Evolutionary conservation across 495 filamentous ascomycete genomes (phyloP).

Genomic region (Coniosporium apollinis): DNA sequence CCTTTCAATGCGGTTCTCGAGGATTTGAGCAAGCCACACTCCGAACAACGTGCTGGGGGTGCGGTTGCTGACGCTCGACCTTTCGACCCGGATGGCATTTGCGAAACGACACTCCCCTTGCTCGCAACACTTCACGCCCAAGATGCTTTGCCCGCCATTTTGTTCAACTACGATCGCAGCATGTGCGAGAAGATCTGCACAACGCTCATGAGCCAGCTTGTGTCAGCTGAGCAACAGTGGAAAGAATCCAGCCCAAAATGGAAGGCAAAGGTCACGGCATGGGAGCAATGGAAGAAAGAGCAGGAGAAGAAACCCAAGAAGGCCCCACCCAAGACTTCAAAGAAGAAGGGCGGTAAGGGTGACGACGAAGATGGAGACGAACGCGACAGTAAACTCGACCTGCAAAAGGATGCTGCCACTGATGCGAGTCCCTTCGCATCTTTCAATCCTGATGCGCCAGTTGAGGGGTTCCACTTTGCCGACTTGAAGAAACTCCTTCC

Average conservation of each 20-base stretch:
- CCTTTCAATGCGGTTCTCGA: conserved; percentile 42
- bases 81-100: conserved; percentile 18
- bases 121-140: conserved; percentile 42
- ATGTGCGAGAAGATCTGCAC: conserved; percentile 41
- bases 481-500: conserved; percentile 34
- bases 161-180: conserved; percentile 59
- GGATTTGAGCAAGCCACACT: conserved; percentile 23
- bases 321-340: conserved; percentile 16
- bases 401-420: conserved; percentile 32
- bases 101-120: conserved; percentile 38
- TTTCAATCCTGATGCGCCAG: conserved; percentile 48
- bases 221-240: conserved; percentile 35
- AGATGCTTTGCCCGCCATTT: conserved; percentile 50
- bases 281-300: conserved; percentile 32
- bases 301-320: conserved; percentile 24
- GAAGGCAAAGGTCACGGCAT: conserved; percentile 36
- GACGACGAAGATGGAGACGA: conserved; percentile 27
- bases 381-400: conserved; percentile 34
- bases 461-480: conserved; percentile 47
- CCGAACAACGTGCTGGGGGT: neutral
- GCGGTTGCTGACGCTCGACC: conserved; percentile 1
- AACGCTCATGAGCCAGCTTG: conserved; percentile 31
- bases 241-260: conserved; percentile 39
- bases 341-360: conserved; percentile 23
- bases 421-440: conserved; percentile 37